Evolutionary conservation across 148 eudicot genomes (phyloP), one percentile per base, ranked within the genome.

Genomic region (Amaranthus hypochondriacus): DNA sequence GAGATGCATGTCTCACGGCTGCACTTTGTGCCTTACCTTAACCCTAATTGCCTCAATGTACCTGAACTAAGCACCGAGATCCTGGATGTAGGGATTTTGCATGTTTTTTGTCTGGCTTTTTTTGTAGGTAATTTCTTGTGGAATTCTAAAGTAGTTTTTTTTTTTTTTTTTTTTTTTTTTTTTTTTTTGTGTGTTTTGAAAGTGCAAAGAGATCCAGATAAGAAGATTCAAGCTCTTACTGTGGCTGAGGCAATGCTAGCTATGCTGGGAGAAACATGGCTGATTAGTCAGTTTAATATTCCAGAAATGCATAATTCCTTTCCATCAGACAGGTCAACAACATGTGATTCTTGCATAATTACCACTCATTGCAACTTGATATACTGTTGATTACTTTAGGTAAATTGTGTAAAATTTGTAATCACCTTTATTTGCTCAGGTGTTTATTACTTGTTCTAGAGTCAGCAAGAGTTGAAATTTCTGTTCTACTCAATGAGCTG

Each of bases 391-490:
- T 69, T 28, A 4, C 18, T 66, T 48, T 6, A 10, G 0, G 1
- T 15, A 9, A 6, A 76, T 52, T 56, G 68, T 69, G 39, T 28
- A 28, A 28, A 28, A 28, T 28, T 28, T 28, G 39, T 28, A 28
- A 28, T 47, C 56, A 60, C 78, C 72, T 72, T 75, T 62, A 69
- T 75, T 69, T 63, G 39, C 53, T 67, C 87, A 93, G 98, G 86
- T 89, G 98, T 78, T 81, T 88, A 68, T 77, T 91, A 83, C 93
- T 94, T 55, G 88, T 94, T 77, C 80, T 94, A 70, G 98, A 94
- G 89, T 82, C 96, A 52, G 86, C 98, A 11, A 91, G 97, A 81
- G 89, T 94, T 54, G 98, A 94, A 82, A 82, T 91, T 77, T 89
- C 97, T 57, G 96, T 94, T 75, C 78, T 94, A 72, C 89, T 94